Conservation (phyloP, 2,329 filamentous ascomycete species). For the Aspergillus amoenus region DNA sequence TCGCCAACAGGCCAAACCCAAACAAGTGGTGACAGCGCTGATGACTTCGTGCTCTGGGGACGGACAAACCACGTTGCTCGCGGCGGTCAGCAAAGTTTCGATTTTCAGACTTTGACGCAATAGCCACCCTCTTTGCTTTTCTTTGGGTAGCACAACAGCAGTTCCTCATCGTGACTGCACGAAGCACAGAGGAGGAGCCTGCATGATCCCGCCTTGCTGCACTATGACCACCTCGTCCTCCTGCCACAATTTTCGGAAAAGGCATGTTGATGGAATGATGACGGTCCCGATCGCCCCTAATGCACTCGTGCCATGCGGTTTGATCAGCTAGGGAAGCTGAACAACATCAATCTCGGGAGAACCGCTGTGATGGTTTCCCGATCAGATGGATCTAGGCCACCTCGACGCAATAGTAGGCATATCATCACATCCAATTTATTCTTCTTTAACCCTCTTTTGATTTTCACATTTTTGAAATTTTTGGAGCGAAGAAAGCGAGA, state of each 20-base stretch:
- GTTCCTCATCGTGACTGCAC: not conserved
- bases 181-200: not conserved
- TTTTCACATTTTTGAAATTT: not conserved
- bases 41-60: not conserved
- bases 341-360: not conserved
- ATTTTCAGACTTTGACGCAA: not conserved
- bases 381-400: not conserved
- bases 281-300: not conserved
- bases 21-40: not conserved
- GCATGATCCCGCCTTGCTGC: not conserved
- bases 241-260: not conserved
- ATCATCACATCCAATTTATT: not conserved
- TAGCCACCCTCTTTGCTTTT: not conserved
- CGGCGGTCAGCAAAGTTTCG: conserved; percentile 2
- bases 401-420: not conserved
- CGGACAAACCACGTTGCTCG: conserved; percentile 2
- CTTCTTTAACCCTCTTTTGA: not conserved
- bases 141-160: not conserved
- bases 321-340: not conserved
- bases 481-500: not conserved
- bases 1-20: not conserved
- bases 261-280: not conserved
- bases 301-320: not conserved
- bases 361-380: not conserved
- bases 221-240: not conserved